Evolutionary conservation across 2,329 filamentous ascomycete genomes (phyloP), one percentile per base, ranked within the genome.

Genomic region (Magnaporthiopsis rhizophila): DNA sequence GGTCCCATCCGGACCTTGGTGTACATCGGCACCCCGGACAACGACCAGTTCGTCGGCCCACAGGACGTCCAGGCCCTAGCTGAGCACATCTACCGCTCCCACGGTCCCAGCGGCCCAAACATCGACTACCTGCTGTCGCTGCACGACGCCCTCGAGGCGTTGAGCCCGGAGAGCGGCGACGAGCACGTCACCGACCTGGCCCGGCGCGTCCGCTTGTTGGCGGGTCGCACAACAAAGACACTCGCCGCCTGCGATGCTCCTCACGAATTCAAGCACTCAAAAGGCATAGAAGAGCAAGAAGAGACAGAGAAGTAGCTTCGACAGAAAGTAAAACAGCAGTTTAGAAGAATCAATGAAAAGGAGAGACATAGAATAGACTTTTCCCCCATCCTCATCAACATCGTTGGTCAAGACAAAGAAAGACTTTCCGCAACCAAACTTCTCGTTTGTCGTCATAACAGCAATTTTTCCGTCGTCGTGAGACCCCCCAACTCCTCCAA

Each of bases 21-120:
- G 1, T 99, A 99, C 75, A 98, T 99, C 72, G 95, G 95, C 28
- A 90, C 96, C 2, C 95, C 95, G 0, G 86, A 89, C 59, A 99
- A 99, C 72, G 89, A 91, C 64, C 95, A 98, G 75, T 99, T 99
- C 72, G 82, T 93, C 53, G 92, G 91, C 0, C 87, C 89, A 0
- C 92, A 96, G 73, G 88, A 95, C 64, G 89, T 90, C 0, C 85
- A 92, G 71, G 75, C 79, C 58, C 83, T 98, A 62, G 93, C 94
- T 30, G 83, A 86, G 75, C 91, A 94, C 75, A 98, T 99, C 70
- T 83, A 87, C 69, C 79, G 79, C 61, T 92, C 91, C 70, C 76
- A 80, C 57, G 95, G 95, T 0, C 91, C 93, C 30, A 97, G 92
- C 76, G 95, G 95, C 0, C 85, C 89, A 73, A 98, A 98, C 75